Evolutionary conservation across 2,329 filamentous ascomycete species (phyloP), one percentile per base, ranked within the genome.

Genomic region (Xylaria sp.): DNA sequence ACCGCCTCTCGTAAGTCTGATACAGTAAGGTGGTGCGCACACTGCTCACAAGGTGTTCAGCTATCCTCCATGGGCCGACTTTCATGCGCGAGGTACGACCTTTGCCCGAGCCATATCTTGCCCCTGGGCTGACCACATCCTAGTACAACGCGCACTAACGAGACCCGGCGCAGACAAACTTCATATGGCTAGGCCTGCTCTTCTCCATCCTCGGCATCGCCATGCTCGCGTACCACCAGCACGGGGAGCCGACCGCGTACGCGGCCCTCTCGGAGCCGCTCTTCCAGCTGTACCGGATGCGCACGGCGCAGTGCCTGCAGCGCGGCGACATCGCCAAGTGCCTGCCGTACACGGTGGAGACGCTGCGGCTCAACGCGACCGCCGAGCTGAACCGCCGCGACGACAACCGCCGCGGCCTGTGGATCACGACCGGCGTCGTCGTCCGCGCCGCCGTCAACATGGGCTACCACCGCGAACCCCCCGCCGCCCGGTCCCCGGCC

Each of bases 151-250:
- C 71, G 53, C 78, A 81, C 59, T 81, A 78, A 78, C 56, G 71
- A 54, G 74, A 73, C 50, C 78, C 78, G 1, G 71, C 70, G 4
- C 74, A 76, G 11, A 76, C 78, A 1, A 72, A 74, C 6, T 63
- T 79, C n/a, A 76, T 80, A 18, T 83, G 80, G 79, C 66, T 83
- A 7, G 80, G 78, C 1, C 64, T 81, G 46, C 74, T 79, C 8
- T 82, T 76, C 63, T 75, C 78, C 2, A 82, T 82, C 72, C 80
- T 82, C 72, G 76, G 76, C 50, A 74, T 82, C 52, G 76, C 78
- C 1, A 66, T 82, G 48, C 78, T 82, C 49, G 81, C 79, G 8
- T 81, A 80, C 46, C 73, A 78, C 44, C 71, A 79, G 59, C 75
- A 78, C 7, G 79, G 81, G 44, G 79, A 81, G 63, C 79, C 79